A percentile compares a stretch with the other conserved stretches of the same genome.
Evolutionary conservation across 768 basidiomycete species (phyloP).

Genomic region (Naganishia randhawae): DNA sequence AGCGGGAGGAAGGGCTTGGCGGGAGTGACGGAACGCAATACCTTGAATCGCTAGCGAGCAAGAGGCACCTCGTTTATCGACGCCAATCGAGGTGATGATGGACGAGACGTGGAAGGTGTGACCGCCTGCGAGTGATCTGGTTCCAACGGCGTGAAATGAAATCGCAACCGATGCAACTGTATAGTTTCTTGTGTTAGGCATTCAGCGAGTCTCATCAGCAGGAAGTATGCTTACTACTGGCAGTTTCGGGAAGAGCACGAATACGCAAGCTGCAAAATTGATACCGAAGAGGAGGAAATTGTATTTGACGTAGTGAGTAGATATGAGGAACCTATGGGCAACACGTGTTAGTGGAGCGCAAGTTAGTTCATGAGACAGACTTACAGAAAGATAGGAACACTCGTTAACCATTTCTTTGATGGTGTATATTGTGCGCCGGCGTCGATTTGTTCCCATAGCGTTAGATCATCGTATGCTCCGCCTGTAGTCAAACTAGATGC

Average conservation of each 20-base stretch:
- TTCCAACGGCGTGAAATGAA: conserved; percentile 37
- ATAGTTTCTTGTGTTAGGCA: neutral
- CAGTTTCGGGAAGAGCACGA: conserved; percentile 91
- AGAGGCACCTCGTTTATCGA: conserved; percentile 12
- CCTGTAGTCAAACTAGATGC: conserved; percentile 52
- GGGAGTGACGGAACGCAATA: too few relatives aligned
- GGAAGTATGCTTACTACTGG: conserved; percentile 66
- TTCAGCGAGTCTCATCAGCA: neutral
- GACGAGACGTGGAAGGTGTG: conserved; percentile 35
- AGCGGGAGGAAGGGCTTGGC: neutral
- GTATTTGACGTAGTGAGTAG: conserved; percentile 97
- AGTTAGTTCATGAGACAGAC: conserved; percentile 43
- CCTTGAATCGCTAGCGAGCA: neutral
- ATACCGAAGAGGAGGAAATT: conserved; percentile 88
- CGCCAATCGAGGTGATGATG: conserved; percentile 28
- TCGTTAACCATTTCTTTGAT: conserved; percentile 92
- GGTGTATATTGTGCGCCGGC: conserved; percentile 98
- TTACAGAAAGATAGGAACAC: conserved; percentile 82
- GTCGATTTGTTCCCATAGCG: conserved; percentile 99
- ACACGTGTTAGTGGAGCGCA: too few relatives aligned
- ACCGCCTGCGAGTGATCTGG: conserved; percentile 26
- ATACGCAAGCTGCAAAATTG: conserved; percentile 70
- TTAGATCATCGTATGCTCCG: conserved; percentile 95
- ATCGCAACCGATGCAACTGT: conserved; percentile 43
- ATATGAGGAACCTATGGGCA: conserved; percentile 74